Evolutionary conservation across 352 stramenopile genomes (phyloP).

Genomic region (Pythium vanterpoolii): DNA sequence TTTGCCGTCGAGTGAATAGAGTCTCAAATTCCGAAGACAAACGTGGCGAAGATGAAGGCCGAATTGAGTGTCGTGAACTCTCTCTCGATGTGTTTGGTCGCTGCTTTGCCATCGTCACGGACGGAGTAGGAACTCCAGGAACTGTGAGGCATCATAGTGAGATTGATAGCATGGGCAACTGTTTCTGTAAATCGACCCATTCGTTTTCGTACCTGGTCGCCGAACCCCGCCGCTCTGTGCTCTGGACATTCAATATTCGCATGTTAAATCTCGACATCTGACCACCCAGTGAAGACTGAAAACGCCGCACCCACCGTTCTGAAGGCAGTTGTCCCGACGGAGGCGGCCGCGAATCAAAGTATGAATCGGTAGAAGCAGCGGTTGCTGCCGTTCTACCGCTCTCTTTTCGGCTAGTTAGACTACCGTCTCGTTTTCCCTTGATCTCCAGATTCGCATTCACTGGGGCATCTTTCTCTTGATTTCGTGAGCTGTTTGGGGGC

Average conservation of each 20-base stretch:
- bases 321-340: neutral
- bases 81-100: constrained; percentile 54
- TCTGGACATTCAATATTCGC: constrained; percentile 16
- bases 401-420: neutral
- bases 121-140: neutral
- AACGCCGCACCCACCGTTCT: constrained; percentile 6
- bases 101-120: constrained; percentile 25
- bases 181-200: neutral
- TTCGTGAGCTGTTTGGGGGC: neutral
- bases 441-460: neutral
- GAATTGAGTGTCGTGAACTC: constrained; percentile 12
- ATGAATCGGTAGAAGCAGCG: neutral
- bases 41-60: neutral
- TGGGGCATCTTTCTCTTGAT: neutral
- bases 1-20: neutral
- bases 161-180: neutral
- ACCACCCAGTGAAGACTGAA: neutral
- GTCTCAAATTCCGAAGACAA: neutral
- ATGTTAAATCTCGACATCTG: neutral
- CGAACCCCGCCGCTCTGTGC: constrained; percentile 52
- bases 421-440: neutral
- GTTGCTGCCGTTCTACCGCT: neutral
- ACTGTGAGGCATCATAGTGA: neutral
- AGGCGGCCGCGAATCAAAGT: constrained; percentile 2
- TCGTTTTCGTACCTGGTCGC: constrained; percentile 25